Base-by-base conservation (phyloP, 805 yeast species). In the Wickerhamiella parazyma region DNA sequence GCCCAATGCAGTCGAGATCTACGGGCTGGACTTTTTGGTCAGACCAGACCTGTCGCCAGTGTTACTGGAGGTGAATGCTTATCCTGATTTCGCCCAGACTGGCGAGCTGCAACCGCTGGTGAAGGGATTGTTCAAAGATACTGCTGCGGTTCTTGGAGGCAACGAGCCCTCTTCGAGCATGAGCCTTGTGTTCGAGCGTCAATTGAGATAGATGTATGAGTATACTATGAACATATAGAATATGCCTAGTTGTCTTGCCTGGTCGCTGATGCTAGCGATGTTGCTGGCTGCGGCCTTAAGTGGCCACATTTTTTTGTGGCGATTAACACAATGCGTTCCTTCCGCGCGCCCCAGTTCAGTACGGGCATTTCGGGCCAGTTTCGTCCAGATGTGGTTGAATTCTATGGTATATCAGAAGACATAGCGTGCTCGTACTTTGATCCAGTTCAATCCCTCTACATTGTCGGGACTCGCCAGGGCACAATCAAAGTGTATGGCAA, bases 41-140 rank as follows among this genome's bases (percentile, higher is more conserved):
- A 78, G 76, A 52, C 65, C 73, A 24, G 44, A 48, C 25, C 56
- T 60, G 18, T 58, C 68, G 11, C 89, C 81, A 2, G 69, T 67
- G 36, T 57, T 91, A 21, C 63, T 89, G 34, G 97, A 91, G 60
- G 83, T 86, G 36, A 91, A 91, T 55, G 79, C 97, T 12, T 91
- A 80, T 56, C 98, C 98, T 1, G 98, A 91, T 58, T 91, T 91
- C 64, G 86, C 85, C 55, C 98, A 91, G 62, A 91, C 97, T 0
- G 98, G 98, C 14, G 80, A 72, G 6, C 66, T 89, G 52, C 81
- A 80, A 55, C 65, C 53, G 2, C 55, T 85, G 18, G 81, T 91
- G 24, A 68, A 69, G 49, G 80, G 71, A 28, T 64, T 87, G 36
- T 81, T 87, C 54, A 76, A 71, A 21, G 70, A 69, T 9, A 72